Conservation (phyloP, 371 early-diverging fungal genomes). For the Rozella allomycis region DNA sequence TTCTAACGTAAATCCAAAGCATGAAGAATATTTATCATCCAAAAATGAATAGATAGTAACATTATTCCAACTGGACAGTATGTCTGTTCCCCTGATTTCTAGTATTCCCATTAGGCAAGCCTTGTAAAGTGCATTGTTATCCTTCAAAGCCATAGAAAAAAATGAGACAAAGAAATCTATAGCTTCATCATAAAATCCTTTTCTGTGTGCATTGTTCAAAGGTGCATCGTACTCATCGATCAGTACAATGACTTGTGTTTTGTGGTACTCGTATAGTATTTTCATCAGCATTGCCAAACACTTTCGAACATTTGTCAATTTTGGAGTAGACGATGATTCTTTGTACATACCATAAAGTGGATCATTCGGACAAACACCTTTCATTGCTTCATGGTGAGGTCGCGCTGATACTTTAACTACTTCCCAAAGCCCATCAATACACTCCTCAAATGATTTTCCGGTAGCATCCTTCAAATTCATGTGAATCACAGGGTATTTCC, state of each 20-base stretch:
- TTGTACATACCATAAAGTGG: no score
- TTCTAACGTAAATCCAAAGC: neutral
- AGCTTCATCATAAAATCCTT: neutral
- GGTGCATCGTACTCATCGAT: constrained; percentile 1
- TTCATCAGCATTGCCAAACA: no score
- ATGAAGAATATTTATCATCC: neutral
- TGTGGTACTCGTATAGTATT: neutral
- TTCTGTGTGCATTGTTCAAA: neutral
- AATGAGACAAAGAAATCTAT: neutral
- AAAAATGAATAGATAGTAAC: neutral
- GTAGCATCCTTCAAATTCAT: neutral
- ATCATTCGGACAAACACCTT: no score
- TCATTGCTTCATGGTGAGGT: no score
- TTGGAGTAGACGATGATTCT: no score
- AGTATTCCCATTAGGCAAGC: neutral
- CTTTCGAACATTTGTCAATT: no score
- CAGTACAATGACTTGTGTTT: neutral
- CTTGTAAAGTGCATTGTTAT: neutral
- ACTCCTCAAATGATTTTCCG: no score
- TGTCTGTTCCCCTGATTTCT: neutral
- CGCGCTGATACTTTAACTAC: no score
- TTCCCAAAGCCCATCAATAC: neutral
- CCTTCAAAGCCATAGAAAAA: neutral
- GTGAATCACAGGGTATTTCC: neutral
- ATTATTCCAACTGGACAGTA: neutral